Conservation (phyloP, 495 filamentous ascomycete genomes). For the Penicillium turbatum region DNA sequence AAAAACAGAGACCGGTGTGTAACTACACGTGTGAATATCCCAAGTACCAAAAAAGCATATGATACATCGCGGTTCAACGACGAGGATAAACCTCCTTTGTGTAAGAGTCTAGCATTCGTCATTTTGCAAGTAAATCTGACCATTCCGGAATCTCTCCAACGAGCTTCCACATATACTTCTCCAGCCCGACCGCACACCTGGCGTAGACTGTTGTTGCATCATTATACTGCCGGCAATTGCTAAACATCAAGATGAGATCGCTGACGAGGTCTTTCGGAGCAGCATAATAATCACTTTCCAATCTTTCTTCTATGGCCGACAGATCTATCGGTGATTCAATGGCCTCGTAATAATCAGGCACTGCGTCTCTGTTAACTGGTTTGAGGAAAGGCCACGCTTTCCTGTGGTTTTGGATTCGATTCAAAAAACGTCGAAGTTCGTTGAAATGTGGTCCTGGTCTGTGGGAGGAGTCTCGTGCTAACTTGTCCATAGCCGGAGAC, state of each 20-base stretch:
- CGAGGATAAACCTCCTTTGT: too few relatives aligned
- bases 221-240: conserved; percentile 95
- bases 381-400: conserved; percentile 91
- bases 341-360: conserved; percentile 95
- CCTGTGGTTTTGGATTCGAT: conserved; percentile 89
- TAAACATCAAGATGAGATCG: conserved; percentile 86
- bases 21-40: too few relatives aligned
- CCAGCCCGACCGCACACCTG: conserved; percentile 90
- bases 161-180: conserved; percentile 95
- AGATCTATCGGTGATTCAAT: conserved; percentile 98
- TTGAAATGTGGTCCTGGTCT: conserved; percentile 80
- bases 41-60: too few relatives aligned
- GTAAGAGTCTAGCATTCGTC: too few relatives aligned
- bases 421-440: conserved; percentile 85
- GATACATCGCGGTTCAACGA: too few relatives aligned
- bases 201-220: conserved; percentile 93
- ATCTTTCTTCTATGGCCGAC: conserved; percentile 90
- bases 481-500: conserved; percentile 95
- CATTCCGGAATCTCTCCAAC: conserved; percentile 93
- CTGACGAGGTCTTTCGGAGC: conserved; percentile 90
- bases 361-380: conserved; percentile 92
- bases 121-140: conserved; percentile 40
- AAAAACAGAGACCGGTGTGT: too few relatives aligned
- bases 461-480: conserved; percentile 90
- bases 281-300: conserved; percentile 87